Percentiles rank a stretch among this genome's conserved stretches.
These are phyloP conservation scores for Barnettozyma hawaiiensis DNA, from an alignment of 1,139 yeast genomes.

Conservation along the genomic window DNA sequence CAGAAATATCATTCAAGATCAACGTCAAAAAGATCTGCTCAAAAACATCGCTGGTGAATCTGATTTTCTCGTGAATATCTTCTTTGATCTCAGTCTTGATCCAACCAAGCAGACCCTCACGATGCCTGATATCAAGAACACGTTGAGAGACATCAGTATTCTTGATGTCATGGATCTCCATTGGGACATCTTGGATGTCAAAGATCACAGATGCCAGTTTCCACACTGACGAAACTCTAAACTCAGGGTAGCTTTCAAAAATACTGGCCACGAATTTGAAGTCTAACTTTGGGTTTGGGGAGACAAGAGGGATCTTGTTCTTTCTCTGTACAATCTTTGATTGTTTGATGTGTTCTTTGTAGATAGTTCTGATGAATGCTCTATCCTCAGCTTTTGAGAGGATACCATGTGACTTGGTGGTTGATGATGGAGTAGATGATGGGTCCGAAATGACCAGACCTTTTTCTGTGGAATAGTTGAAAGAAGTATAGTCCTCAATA, in stretches of 20 bases:
- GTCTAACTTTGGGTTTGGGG: conserved; percentile 21
- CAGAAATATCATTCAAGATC: conserved; percentile 50
- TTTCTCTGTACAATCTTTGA: conserved; percentile 17
- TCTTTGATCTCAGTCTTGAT: conserved; percentile 43
- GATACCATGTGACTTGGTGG: conserved; percentile 16
- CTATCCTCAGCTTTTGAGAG: conserved; percentile 9
- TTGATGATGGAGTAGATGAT: not conserved
- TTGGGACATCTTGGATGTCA: conserved; percentile 35
- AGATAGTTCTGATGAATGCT: conserved; percentile 10
- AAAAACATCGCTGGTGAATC: conserved; percentile 32
- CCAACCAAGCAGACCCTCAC: conserved; percentile 52
- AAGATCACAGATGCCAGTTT: conserved; percentile 52
- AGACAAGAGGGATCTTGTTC: conserved; percentile 32
- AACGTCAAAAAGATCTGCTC: conserved; percentile 50
- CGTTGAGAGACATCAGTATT: conserved; percentile 28
- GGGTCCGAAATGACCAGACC: conserved; percentile 19
- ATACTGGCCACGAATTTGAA: conserved; percentile 28
- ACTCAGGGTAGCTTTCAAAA: conserved; percentile 19
- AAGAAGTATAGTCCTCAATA: conserved; percentile 23
- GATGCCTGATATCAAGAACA: conserved; percentile 37
- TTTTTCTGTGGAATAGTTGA: conserved; percentile 24
- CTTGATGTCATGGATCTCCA: conserved; percentile 25
- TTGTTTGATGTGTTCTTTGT: conserved; percentile 16
- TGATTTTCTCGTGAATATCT: conserved; percentile 36
- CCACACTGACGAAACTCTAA: conserved; percentile 35